Evolutionary conservation across 1,284 basidiomycete species (phyloP).

Genomic region (Kalmanozyma brasiliensis): DNA sequence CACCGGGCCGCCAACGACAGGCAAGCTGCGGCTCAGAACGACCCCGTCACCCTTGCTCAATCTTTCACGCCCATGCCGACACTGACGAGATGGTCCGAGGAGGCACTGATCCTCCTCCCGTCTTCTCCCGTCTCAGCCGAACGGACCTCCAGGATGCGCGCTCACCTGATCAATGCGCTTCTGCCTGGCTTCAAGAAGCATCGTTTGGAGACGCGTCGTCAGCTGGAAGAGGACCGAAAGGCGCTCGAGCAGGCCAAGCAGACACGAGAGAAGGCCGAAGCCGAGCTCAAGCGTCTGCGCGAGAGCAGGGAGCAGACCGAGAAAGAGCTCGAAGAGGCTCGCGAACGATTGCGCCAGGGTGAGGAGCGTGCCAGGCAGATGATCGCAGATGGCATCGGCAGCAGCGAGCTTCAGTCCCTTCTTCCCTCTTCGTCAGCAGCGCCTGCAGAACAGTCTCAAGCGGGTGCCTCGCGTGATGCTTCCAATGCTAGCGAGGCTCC

Average conservation of each 20-base stretch:
- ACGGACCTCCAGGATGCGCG: constrained; percentile 76
- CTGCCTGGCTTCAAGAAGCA: constrained; percentile 73
- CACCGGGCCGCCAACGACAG: constrained; percentile 25
- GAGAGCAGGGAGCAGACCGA: constrained; percentile 46
- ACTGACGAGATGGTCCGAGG: constrained; percentile 88
- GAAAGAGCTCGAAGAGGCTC: constrained; percentile 57
- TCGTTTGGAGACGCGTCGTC: constrained; percentile 32
- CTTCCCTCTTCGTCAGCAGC: constrained; percentile 39
- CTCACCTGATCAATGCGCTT: constrained; percentile 81
- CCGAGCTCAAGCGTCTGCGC: constrained; percentile 41
- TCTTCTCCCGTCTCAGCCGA: constrained; percentile 76
- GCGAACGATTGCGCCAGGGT: constrained; percentile 61
- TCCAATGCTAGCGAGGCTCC: not conserved
- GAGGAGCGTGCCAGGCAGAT: constrained; percentile 65
- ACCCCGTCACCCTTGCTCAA: constrained; percentile 61
- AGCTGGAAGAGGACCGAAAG: constrained; percentile 69
- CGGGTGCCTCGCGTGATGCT: not conserved
- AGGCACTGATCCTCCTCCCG: constrained; percentile 79
- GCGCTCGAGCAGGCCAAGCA: constrained; percentile 67
- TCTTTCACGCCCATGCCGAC: constrained; percentile 78
- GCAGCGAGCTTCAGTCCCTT: constrained; percentile 68
- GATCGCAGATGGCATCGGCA: constrained; percentile 9
- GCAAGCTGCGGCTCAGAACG: constrained; percentile 32
- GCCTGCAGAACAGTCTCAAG: constrained; percentile 17
- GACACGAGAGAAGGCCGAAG: constrained; percentile 62